Evolutionary conservation across 2,329 filamentous ascomycete genomes (phyloP).

Genomic region (Exophiala sideris): DNA sequence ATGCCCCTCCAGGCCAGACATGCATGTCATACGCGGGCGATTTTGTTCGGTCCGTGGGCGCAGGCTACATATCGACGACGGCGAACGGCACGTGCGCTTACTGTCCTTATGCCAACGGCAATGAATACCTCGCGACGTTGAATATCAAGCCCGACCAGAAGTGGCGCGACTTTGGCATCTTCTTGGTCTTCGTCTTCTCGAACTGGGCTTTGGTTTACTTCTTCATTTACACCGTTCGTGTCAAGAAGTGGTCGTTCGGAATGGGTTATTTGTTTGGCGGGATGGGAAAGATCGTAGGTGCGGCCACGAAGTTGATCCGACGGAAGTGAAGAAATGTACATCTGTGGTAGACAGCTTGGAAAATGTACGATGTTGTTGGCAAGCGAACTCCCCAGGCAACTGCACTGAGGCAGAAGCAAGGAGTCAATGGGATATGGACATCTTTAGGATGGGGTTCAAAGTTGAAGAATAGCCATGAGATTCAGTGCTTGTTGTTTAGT

Average conservation of each 20-base stretch:
- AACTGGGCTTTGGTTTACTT: slow-evolving; percentile 73
- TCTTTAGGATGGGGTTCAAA: too few species aligned
- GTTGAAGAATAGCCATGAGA: too few species aligned
- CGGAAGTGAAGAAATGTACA: not conserved
- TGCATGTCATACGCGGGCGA: slow-evolving; percentile 62
- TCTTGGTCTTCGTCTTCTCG: slow-evolving; percentile 65
- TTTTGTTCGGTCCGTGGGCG: slow-evolving; percentile 49
- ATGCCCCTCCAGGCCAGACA: slow-evolving; percentile 61
- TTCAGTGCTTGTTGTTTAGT: too few species aligned
- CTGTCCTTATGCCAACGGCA: slow-evolving; percentile 64
- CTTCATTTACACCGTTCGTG: slow-evolving; percentile 70
- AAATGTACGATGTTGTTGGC: too few species aligned
- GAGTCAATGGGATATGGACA: too few species aligned
- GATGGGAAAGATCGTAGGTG: slow-evolving; percentile 41
- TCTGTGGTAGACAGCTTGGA: too few species aligned
- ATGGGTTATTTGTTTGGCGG: slow-evolving; percentile 56
- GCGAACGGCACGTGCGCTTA: slow-evolving; percentile 63
- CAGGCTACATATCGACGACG: slow-evolving; percentile 57
- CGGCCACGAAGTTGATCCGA: not conserved
- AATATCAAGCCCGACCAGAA: slow-evolving; percentile 59
- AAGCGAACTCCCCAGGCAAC: too few species aligned
- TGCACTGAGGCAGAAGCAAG: too few species aligned
- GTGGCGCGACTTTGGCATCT: slow-evolving; percentile 71
- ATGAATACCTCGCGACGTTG: slow-evolving; percentile 62
- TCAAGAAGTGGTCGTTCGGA: slow-evolving; percentile 69